Percentiles rank a stretch among this genome's conserved stretches.
Conservation (phyloP, 1,284 basidiomycete genomes). For the Rhodotorula sp. region DNA sequence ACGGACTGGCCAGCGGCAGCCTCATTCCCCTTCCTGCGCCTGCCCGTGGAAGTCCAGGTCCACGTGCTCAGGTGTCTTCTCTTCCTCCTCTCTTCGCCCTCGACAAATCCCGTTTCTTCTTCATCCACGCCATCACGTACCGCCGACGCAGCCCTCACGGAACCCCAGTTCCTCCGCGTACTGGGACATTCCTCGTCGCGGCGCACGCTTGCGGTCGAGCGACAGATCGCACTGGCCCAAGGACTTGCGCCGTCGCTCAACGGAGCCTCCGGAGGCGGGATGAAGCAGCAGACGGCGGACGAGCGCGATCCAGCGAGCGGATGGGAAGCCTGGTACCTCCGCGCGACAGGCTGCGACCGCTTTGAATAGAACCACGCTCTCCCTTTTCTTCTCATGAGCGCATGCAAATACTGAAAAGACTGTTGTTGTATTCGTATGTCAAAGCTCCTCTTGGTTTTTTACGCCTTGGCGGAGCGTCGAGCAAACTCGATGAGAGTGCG, state of each 20-base stretch:
- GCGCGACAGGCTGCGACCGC: conserved; percentile 30
- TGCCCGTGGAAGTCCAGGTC: conserved; percentile 38
- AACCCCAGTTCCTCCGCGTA: conserved; percentile 33
- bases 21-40: conserved; percentile 31
- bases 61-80: conserved; percentile 34
- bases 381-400: too few relatives aligned
- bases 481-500: conserved; percentile 39
- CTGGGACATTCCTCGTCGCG: conserved; percentile 23
- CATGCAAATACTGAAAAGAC: too few relatives aligned
- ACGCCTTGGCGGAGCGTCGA: conserved; percentile 25
- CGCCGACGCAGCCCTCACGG: conserved; percentile 15
- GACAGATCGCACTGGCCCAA: conserved; percentile 10
- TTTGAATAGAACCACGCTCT: conserved; percentile 7
- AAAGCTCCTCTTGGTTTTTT: neutral
- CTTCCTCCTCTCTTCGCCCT: conserved; percentile 15
- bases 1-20: neutral
- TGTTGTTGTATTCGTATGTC: neutral
- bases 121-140: neutral
- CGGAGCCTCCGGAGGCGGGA: neutral
- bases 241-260: conserved; percentile 25
- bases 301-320: neutral
- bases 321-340: conserved; percentile 36
- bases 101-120: conserved; percentile 16
- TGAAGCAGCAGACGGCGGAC: neutral
- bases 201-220: conserved; percentile 15